Evolutionary conservation across 345 rosid genomes (phyloP).

Genomic region (Psidium guajava): DNA sequence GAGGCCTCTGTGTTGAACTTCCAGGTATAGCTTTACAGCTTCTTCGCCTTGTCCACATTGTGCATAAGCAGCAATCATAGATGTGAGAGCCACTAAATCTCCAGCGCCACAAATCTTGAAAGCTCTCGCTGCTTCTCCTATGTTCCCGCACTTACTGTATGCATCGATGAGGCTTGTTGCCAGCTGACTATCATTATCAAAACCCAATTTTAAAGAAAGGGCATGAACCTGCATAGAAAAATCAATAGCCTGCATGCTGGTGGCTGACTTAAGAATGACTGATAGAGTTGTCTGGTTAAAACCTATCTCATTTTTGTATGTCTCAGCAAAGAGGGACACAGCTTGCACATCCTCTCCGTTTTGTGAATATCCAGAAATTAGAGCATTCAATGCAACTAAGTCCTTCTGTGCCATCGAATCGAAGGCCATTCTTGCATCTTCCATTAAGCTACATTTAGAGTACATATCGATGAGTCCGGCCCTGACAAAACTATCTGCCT

Average conservation of each 20-base stretch:
- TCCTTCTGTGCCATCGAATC: constrained; percentile 30
- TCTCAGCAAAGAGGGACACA: constrained; percentile 28
- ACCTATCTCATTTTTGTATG: constrained; percentile 25
- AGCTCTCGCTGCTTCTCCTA: constrained; percentile 29
- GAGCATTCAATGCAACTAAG: constrained; percentile 47
- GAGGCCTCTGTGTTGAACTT: constrained; percentile 26
- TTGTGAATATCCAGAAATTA: constrained; percentile 43
- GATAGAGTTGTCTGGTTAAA: constrained; percentile 48
- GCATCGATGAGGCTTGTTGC: constrained; percentile 48
- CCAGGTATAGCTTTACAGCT: constrained; percentile 39
- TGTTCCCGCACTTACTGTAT: constrained; percentile 40
- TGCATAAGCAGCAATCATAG: constrained; percentile 44
- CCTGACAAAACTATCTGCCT: constrained; percentile 31
- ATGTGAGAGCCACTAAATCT: constrained; percentile 44
- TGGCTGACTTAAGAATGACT: constrained; percentile 40
- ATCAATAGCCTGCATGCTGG: constrained; percentile 20
- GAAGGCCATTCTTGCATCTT: constrained; percentile 30
- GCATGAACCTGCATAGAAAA: constrained; percentile 38
- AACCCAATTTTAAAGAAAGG: constrained; percentile 32
- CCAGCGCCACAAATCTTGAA: constrained; percentile 18
- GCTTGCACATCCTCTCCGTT: constrained; percentile 38
- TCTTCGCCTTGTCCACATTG: constrained; percentile 59
- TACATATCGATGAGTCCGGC: constrained; percentile 58
- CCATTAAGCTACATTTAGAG: constrained; percentile 25
- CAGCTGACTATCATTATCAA: constrained; percentile 26